Conservation (phyloP, 2,329 filamentous ascomycete genomes). For the Westerdykella sp. region DNA sequence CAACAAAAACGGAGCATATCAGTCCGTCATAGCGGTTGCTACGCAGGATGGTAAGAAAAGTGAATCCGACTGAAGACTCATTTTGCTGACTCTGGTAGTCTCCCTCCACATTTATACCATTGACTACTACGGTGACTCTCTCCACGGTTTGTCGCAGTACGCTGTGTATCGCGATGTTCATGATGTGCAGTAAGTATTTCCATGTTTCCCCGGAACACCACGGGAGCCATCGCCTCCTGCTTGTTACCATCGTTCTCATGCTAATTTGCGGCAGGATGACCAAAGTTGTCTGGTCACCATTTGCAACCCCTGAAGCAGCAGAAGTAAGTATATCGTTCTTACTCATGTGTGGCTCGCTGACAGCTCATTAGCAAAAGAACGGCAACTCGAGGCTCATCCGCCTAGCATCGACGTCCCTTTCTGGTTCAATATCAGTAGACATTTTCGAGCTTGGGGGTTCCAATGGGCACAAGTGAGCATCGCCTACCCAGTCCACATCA, state of each 20-base stretch:
- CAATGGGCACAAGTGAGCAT: no score
- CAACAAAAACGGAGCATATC: slow-evolving; percentile 56
- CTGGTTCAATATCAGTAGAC: slow-evolving; percentile 73
- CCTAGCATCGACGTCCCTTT: slow-evolving; percentile 74
- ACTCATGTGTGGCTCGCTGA: background rate
- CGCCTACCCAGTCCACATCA: no score
- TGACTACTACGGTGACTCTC: slow-evolving; percentile 55
- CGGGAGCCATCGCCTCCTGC: background rate
- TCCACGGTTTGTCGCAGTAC: slow-evolving; percentile 30
- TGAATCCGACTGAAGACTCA: background rate
- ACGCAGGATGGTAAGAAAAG: background rate
- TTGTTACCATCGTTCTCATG: background rate
- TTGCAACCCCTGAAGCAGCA: slow-evolving; percentile 34
- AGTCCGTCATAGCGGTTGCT: slow-evolving; percentile 75
- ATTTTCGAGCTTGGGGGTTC: slow-evolving; percentile 57
- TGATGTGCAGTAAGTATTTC: slow-evolving; percentile 37
- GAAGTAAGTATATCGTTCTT: background rate
- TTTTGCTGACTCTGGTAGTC: background rate
- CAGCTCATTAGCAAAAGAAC: slow-evolving; percentile 9
- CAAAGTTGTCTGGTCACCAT: slow-evolving; percentile 44
- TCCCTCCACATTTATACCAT: slow-evolving; percentile 46
- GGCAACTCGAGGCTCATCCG: slow-evolving; percentile 57
- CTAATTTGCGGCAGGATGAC: slow-evolving; percentile 43
- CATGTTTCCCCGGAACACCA: background rate
- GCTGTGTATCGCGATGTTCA: slow-evolving; percentile 52